Evolutionary conservation across 2,329 filamentous ascomycete genomes (phyloP), one percentile per base, ranked within the genome.

Genomic region (Diaporthe longicolla): DNA sequence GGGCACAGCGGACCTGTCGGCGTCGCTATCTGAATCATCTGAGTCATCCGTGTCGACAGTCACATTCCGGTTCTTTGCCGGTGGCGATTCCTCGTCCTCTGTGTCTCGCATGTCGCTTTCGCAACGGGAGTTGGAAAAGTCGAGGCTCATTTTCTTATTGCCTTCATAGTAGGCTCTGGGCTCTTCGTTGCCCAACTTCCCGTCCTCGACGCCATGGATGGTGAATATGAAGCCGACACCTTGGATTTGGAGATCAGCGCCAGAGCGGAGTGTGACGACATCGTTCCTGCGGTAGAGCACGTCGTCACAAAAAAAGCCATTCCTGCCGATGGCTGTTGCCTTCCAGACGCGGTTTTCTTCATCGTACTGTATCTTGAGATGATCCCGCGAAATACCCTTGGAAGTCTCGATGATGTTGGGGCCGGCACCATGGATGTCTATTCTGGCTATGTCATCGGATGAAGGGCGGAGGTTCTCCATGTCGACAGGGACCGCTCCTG

Each of bases 281-380:
- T 87, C 86, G 48, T 88, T 86, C 73, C 88, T 88, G 78, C 90
- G 88, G 73, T 89, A 87, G 40, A 74, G 68, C 4, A 85, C 83
- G 61, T 92, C 91, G 70, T 93, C 89, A 76, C 91, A 88, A 79
- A 93, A 93, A 78, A 93, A 91, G 8, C 93, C 93, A 77, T 95
- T 95, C 76, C 86, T 87, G 76, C 91, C 89, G 11, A 91, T 78
- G 0, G 88, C 87, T 32, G 87, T 85, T 61, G 93, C 90, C 79
- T 94, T 90, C 78, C 94, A 95, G 9, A 89, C 84, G 26, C 89
- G 86, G 54, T 86, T 86, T 17, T 90, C 85, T 75, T 89, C 86
- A 78, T 93, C 93, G 83, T 92, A 95, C 61, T 89, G 85, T 77
- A 96, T 94, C 78, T 91, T 92, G 65, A 94, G 85, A 81, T 96